Base-by-base conservation (phyloP, 805 yeast genomes). In the Blastobotrys americana region DNA sequence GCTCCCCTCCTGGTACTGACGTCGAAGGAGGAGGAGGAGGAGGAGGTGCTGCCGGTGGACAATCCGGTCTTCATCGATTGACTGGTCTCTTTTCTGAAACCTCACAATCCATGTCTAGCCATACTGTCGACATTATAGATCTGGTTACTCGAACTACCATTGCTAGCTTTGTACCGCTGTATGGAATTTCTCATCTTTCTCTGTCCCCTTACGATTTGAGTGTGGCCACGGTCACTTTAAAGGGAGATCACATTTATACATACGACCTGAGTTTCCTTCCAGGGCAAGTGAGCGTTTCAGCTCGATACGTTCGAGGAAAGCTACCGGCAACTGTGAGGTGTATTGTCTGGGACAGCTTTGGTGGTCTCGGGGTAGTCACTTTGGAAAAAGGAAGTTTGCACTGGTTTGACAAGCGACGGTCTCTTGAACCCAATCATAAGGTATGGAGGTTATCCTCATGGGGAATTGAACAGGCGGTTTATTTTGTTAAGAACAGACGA, bases 251-350 rank as follows among this genome's bases (percentile, higher is more conserved):
- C 41, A 64, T 82, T 3, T 78, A 69, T 53, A 65, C 78, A 50
- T 82, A 86, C 83, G 88, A 82, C 54, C 67, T 73, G 44, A 67
- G 79, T 37, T 68, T 70, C 44, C 63, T 71, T 31, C 76, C 80
- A 1, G 55, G 54, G 2, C 77, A 76, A 48, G 68, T 81, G 2
- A 65, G 74, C 1, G 60, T 81, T 18, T 56, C 78, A 40, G 86
- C 82, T 15, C 74, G 76, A 49, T 79, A 77, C 51, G 62, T 61
- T 9, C 66, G 87, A 19, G 88, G 89, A 1, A 78, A 76, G 53
- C 79, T 84, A 1, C 70, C 78, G 4, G 76, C 84, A 0, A 57
- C 67, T 1, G 70, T 80, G 18, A 64, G 66, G 27, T 69, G 73
- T 16, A 60, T 80, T 3, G 56, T 71, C 20, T 82, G 88, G 87